Conservation (phyloP, 2,329 filamentous ascomycete genomes). For the Bipolaris zeicola region DNA sequence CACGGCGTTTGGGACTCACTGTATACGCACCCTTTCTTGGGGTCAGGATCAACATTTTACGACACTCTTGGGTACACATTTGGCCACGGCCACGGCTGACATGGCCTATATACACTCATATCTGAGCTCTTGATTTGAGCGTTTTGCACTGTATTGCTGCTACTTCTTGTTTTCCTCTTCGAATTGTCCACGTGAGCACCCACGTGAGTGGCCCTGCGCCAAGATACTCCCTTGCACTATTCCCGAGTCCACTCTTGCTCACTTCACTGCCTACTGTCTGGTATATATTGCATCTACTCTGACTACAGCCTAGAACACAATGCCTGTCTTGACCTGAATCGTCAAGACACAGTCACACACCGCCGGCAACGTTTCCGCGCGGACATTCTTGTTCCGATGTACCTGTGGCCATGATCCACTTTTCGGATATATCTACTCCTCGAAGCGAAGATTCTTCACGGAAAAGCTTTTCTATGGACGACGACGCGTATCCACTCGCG, state of each 20-base stretch:
- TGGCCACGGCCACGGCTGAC: conserved; percentile 2
- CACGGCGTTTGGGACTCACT: conserved; percentile 31
- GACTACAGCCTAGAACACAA: background rate
- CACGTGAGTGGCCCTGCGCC: background rate
- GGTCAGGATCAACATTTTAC: conserved; percentile 20
- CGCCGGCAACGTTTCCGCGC: conserved; percentile 4
- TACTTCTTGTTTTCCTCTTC: background rate
- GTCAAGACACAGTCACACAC: background rate
- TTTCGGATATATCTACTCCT: conserved; percentile 29
- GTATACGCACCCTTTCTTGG: conserved; percentile 11
- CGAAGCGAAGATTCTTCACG: conserved; percentile 32
- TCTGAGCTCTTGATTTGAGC: conserved; percentile 15
- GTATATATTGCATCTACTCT: background rate
- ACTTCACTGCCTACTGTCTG: background rate
- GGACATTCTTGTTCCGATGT: conserved; percentile 18
- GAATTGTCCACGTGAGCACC: conserved; percentile 16
- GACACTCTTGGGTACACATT: conserved; percentile 8
- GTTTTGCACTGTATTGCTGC: background rate
- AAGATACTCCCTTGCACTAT: conserved; percentile 11
- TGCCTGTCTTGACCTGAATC: background rate
- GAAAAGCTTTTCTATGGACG: conserved; percentile 34
- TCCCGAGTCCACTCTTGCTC: conserved; percentile 8
- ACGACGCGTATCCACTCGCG: conserved; percentile 21
- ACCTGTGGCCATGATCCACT: conserved; percentile 26
- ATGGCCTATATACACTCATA: conserved; percentile 16